A percentile compares a stretch with the other conserved stretches of the same genome.
These are phyloP conservation scores for Drechslerella stenobrocha DNA, from an alignment of 2,329 filamentous ascomycete genomes.

Conservation along the genomic window DNA sequence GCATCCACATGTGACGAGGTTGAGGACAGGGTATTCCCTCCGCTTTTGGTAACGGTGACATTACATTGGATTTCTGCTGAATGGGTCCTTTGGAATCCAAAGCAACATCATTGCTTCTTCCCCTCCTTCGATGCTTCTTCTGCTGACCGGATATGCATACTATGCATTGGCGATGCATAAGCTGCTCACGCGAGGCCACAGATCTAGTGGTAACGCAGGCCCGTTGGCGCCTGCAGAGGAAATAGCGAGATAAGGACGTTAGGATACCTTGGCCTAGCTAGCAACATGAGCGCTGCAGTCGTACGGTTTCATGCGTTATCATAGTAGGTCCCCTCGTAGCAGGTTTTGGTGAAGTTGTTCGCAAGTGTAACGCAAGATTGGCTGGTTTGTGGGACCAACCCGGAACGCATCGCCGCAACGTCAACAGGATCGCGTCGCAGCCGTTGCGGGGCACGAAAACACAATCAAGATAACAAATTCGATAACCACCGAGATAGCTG, in stretches of 20 bases:
- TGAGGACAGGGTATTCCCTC: slow-evolving; percentile 27
- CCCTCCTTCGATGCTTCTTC: slow-evolving; percentile 34
- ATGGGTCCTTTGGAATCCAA: slow-evolving; percentile 37
- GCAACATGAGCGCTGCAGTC: background rate
- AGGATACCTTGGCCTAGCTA: background rate
- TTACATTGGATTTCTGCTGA: slow-evolving; percentile 33
- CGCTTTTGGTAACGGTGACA: slow-evolving; percentile 47
- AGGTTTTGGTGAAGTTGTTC: slow-evolving; percentile 24
- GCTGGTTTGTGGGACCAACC: slow-evolving; percentile 13
- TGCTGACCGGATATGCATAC: slow-evolving; percentile 1
- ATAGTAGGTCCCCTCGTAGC: background rate
- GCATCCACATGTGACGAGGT: slow-evolving; percentile 39
- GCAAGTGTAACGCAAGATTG: slow-evolving; percentile 39
- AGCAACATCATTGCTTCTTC: slow-evolving; percentile 48
- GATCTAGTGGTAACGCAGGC: too few relatives aligned
- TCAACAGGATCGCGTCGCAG: slow-evolving; percentile 23
- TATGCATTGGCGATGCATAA: too few relatives aligned
- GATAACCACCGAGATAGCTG: slow-evolving; percentile 1
- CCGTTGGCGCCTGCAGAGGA: too few relatives aligned
- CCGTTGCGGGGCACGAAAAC: background rate
- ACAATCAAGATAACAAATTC: slow-evolving; percentile 1
- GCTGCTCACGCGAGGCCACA: too few relatives aligned
- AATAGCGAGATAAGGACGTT: too few relatives aligned
- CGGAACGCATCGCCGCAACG: slow-evolving; percentile 13
- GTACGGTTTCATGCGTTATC: background rate